These are phyloP conservation scores for Cyclotella distinguenda DNA, from an alignment of 108 stramenopile species.

Conservation along the genomic window DNA sequence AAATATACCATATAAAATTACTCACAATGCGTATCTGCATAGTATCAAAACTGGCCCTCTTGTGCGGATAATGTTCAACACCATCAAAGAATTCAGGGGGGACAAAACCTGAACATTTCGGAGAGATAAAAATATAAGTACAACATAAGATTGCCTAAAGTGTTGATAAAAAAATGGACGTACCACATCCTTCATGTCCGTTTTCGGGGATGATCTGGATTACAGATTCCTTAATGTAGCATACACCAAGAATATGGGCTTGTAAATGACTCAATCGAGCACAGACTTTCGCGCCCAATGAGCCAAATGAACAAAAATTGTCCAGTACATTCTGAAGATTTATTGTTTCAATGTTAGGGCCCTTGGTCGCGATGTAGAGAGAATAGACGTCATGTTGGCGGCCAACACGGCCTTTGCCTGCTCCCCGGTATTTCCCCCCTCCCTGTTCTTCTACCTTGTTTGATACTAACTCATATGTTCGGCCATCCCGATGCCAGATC, in stretches of 20 bases:
- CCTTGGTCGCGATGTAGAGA: constrained; percentile 10
- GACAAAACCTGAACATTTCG: background rate
- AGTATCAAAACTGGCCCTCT: constrained; percentile 10
- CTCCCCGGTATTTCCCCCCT: too few species aligned
- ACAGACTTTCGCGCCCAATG: constrained; percentile 7
- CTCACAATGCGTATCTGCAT: constrained; percentile 36
- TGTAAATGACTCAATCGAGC: constrained; percentile 28
- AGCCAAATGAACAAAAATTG: constrained; percentile 16
- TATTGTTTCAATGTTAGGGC: background rate
- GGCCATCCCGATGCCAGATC: too few species aligned
- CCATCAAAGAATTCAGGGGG: constrained; percentile 14
- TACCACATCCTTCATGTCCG: constrained; percentile 45
- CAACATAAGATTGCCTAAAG: background rate
- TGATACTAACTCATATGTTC: too few species aligned
- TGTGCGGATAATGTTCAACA: background rate
- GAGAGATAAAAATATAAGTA: background rate
- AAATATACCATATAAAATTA: constrained; percentile 16
- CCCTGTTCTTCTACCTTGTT: too few species aligned
- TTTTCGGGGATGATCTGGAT: constrained; percentile 29
- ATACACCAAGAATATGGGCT: background rate
- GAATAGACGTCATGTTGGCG: constrained; percentile 3
- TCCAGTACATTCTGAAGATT: constrained; percentile 26
- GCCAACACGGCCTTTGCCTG: background rate
- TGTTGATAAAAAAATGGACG: constrained; percentile 28
- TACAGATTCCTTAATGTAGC: background rate